Evolutionary conservation across 345 rosid species (phyloP), one percentile per base, ranked within the genome.

Genomic region (Turnera subulata): DNA sequence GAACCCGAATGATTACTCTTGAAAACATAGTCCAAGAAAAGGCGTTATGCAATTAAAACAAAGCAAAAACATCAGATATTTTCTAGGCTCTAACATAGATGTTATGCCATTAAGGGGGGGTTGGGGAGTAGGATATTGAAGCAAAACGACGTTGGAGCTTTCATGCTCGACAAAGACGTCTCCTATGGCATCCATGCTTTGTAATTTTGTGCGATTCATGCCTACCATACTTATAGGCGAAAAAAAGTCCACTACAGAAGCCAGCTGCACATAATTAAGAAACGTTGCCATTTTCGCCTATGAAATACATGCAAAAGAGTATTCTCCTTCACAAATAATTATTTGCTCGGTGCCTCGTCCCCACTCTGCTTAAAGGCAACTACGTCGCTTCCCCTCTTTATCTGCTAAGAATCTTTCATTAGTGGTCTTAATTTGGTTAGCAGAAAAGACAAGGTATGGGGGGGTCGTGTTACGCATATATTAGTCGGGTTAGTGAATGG

Each of bases 181-280:
- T 57, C 24, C 45, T 26, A 37, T n/a, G 23, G 45, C 61, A 35
- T 19, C 58, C 37, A 49, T 63, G 29, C 61, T 56, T 53, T 33
- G 47, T 22, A 6, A 61, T 64, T 70, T 54, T 12, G 24, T 49
- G 59, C 48, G 18, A 55, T 57, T 44, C 66, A 68, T 68, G 66
- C 56, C 40, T 17, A 15, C 68, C 76, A 54, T 40, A 12, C 63
- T 58, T 53, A 7, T 47, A 46, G 29, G 56, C n/a, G n/a, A 63
- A 7, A 35, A 55, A 48, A 44, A 58, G 63, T 17, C 50, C 44
- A 35, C 26, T 11, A 58, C 24, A 22, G 29, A 29, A 43, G 67
- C 67, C 75, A 66, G 75, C 75, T 55, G 56, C 23, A 16, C 38
- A 46, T 1, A 5, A 18, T 51, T 50, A 33, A 58, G 69, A 50